Conservation (phyloP, 768 basidiomycete species). For the Trametes gibbosa region DNA sequence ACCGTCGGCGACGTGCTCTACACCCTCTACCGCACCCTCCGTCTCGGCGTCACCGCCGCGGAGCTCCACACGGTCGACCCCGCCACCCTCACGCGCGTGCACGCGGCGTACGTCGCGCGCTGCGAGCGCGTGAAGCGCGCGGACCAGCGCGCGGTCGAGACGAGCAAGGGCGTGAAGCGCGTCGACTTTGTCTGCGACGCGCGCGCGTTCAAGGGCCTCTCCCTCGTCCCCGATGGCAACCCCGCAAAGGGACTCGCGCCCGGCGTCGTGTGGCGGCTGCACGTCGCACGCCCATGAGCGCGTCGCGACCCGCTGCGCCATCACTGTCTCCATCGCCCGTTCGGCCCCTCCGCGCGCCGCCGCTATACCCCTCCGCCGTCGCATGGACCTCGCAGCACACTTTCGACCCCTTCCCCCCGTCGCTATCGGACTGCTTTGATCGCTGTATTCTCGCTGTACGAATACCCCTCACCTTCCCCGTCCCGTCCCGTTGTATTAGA, state of each 20-base stretch:
- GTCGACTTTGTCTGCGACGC: constrained; percentile 49
- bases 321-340: neutral
- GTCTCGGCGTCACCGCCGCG: constrained; percentile 34
- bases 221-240: constrained; percentile 17
- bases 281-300: constrained; percentile 19
- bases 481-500: constrained; percentile 4
- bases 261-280: constrained; percentile 20
- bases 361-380: neutral
- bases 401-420: no score
- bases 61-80: constrained; percentile 40
- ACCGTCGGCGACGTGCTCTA: constrained; percentile 50
- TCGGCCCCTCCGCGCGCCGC: neutral
- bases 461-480: no score
- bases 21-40: constrained; percentile 45
- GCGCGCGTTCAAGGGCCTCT: constrained; percentile 22
- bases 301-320: constrained; percentile 10
- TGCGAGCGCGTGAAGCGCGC: constrained; percentile 34
- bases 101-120: constrained; percentile 41
- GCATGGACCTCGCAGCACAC: constrained; percentile 13
- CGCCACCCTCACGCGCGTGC: constrained; percentile 36
- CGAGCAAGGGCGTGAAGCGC: constrained; percentile 47
- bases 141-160: constrained; percentile 37
- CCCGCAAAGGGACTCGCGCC: constrained; percentile 17
- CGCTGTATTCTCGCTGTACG: constrained; percentile 8
- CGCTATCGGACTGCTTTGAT: constrained; percentile 8